Base-by-base conservation (phyloP, 2,329 filamentous ascomycete species). In the Nemania sp. region DNA sequence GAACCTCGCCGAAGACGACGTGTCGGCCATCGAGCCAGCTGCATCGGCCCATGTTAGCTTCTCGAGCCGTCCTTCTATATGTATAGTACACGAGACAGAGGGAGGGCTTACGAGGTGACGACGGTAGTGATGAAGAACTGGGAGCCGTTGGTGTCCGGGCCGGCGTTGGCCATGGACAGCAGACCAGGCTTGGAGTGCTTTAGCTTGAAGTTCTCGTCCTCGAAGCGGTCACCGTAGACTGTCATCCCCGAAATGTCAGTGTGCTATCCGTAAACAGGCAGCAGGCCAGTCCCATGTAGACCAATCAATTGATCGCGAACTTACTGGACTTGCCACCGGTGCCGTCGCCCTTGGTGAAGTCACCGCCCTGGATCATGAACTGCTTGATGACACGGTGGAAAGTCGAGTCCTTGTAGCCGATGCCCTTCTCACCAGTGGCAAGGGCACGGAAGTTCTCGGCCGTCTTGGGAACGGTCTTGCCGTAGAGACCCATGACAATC, bases 121-220 rank as follows among this genome's bases (percentile, higher is more conserved):
- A 86, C 86, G 64, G 89, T 93, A 68, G 90, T 94, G 73, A 94
- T 92, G 81, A 94, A 94, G 80, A 94, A 94, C 72, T 94, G 90
- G 54, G 87, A 91, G 70, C 90, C 89, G 71, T 92, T 92, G 79
- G 90, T 94, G 75, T 94, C 89, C 73, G 85, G 83, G 73, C 89
- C 89, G 57, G 88, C 83, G 76, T 92, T 92, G 74, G 88, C 90
- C 90, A 91, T 94, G 75, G 88, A 91, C 62, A 94, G 78, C 46
- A 90, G 77, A 68, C 90, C 90, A 75, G 86, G 87, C 83, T 91
- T 91, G 79, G 81, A 83, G 85, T 95, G 90, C 82, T 91, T 92
- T 71, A 93, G 82, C 86, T 94, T 93, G 83, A 95, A 94, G 87
- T 93, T 94, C 86, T 95, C 90, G 68, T 95, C 90, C 62, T 83